Conservation (phyloP, 2,329 filamentous ascomycete species). For the Cordyceps cicadae region DNA sequence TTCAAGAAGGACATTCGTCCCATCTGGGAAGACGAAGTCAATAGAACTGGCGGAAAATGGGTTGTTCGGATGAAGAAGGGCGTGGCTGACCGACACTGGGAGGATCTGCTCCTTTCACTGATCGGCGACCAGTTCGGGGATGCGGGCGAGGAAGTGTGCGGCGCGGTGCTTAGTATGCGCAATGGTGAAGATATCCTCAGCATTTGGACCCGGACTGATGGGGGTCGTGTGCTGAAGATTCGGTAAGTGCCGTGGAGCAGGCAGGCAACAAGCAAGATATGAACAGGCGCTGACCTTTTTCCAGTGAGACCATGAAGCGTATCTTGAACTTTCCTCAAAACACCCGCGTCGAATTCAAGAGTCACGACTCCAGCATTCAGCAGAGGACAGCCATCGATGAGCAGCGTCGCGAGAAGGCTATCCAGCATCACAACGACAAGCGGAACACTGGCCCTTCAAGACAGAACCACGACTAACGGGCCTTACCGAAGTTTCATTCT, state of each 20-base stretch:
- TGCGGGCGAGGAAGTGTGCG: constrained; percentile 88
- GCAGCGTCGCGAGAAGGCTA: constrained; percentile 75
- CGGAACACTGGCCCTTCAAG: constrained; percentile 26
- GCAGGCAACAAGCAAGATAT: neutral
- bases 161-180: constrained; percentile 85
- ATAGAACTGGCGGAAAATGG: constrained; percentile 95
- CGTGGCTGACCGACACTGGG: constrained; percentile 93
- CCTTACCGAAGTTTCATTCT: neutral
- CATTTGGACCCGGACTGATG: constrained; percentile 93
- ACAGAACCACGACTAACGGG: constrained; percentile 24
- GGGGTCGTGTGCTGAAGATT: constrained; percentile 90
- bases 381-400: constrained; percentile 87
- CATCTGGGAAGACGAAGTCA: constrained; percentile 98
- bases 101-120: constrained; percentile 82
- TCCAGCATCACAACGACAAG: constrained; percentile 38
- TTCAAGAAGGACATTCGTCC: constrained; percentile 95
- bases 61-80: constrained; percentile 95
- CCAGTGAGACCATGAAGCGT: constrained; percentile 87
- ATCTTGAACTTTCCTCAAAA: constrained; percentile 78
- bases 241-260: constrained; percentile 49
- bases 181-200: constrained; percentile 96
- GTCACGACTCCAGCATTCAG: constrained; percentile 90
- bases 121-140: constrained; percentile 92
- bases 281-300: neutral
- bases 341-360: constrained; percentile 90